Base-by-base conservation (phyloP, 352 stramenopile species). In the Phytophthora cactorum region DNA sequence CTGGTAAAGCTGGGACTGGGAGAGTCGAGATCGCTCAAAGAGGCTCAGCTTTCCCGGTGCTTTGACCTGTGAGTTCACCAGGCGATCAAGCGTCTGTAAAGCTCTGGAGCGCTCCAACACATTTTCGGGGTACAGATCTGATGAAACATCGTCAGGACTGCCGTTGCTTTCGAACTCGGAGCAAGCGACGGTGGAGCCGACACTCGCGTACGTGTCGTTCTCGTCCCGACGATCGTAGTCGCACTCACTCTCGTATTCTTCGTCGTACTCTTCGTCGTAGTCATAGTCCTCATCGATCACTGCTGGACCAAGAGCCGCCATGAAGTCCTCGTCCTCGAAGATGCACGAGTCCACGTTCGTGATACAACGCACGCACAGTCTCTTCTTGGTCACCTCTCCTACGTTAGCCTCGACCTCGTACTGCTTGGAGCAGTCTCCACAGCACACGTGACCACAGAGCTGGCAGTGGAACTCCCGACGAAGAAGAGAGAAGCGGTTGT, bases 251-350 rank as follows among this genome's bases (percentile, higher is more conserved):
- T 60, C 60, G 17, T 49, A 31, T 25, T 70, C 63, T 32, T 70
- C 49, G 9, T 74, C 60, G 36, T 65, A 28, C 15, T 47, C 8
- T 34, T 77, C 55, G 34, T 70, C 32, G 10, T 58, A 38, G 27
- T 65, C 59, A 0, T 54, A 44, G 34, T 72, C 63, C 22, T 22
- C 22, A 2, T 71, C 64, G 7, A 91, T 63, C 25, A 91, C 73
- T 3, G 78, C 66, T 2, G 79, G 78, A 4, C 82, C 80, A 12
- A 88, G 56, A 3, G 76, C 82, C 9, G 72, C 51, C 44, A 83
- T 66, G 11, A 90, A 70, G 52, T 88, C 79, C n/a, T 86, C 79
- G 62, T 89, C 79, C 22, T 88, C 79, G 29, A 86, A 91, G 32
- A 75, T 41, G 53, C 82, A 91, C 0, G 70, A 63, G 69, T 91